These are phyloP conservation scores for Rugonectria rugulosa DNA, from an alignment of 2,329 filamentous ascomycete genomes.

Conservation along the genomic window DNA sequence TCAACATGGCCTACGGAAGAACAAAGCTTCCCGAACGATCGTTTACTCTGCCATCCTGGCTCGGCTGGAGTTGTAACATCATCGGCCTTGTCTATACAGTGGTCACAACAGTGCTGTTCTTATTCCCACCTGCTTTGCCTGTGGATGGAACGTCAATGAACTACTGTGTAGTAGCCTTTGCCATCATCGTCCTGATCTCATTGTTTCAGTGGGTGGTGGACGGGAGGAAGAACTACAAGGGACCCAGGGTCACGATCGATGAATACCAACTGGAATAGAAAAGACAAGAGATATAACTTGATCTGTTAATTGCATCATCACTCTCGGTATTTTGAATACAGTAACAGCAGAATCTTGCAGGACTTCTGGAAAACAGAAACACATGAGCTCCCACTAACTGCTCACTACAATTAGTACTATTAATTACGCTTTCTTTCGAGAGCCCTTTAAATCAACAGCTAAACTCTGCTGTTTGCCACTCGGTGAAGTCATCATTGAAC, in stretches of 20 bases:
- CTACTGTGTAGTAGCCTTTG: slow-evolving; percentile 56
- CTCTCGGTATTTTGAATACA: too few relatives aligned
- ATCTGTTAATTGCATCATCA: slow-evolving; percentile 18
- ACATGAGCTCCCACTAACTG: too few relatives aligned
- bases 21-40: slow-evolving; percentile 64
- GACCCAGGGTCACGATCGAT: slow-evolving; percentile 24
- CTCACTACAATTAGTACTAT: too few relatives aligned
- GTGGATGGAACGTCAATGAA: slow-evolving; percentile 74
- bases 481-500: too few relatives aligned
- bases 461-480: too few relatives aligned
- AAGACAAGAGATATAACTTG: background rate
- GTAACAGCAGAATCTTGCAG: too few relatives aligned
- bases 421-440: too few relatives aligned
- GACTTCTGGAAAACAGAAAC: too few relatives aligned
- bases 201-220: slow-evolving; percentile 54
- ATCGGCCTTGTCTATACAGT: slow-evolving; percentile 68
- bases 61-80: slow-evolving; percentile 47
- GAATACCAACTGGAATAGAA: slow-evolving; percentile 6
- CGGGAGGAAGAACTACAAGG: slow-evolving; percentile 51
- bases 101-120: slow-evolving; percentile 74
- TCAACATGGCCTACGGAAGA: slow-evolving; percentile 72
- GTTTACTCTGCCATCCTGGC: slow-evolving; percentile 44
- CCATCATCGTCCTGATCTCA: slow-evolving; percentile 53
- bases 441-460: too few relatives aligned
- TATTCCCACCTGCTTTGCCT: slow-evolving; percentile 72